Percentiles rank a stretch among this genome's conserved stretches.
Conservation (phyloP, 1,139 yeast species). For the Hyphopichia burtonii region DNA sequence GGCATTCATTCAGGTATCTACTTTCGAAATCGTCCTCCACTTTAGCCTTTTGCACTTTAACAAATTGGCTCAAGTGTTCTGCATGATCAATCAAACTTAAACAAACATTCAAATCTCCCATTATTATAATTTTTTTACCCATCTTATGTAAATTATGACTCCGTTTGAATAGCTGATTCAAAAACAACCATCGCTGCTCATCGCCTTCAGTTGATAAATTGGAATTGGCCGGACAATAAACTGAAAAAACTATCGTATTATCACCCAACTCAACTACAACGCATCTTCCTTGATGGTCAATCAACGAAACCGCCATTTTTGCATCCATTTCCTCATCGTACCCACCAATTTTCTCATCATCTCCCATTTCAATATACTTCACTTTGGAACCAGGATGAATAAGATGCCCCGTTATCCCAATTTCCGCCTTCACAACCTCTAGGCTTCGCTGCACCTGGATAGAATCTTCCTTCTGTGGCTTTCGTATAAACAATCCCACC, state of each 20-base stretch:
- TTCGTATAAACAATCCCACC: conserved; percentile 77
- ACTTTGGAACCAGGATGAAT: neutral
- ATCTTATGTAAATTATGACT: conserved; percentile 48
- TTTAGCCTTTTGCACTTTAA: neutral
- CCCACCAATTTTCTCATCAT: conserved; percentile 61
- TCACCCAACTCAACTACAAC: conserved; percentile 69
- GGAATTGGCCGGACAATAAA: conserved; percentile 94
- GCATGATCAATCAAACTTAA: conserved; percentile 83
- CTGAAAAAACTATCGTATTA: conserved; percentile 64
- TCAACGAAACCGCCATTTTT: conserved; percentile 34
- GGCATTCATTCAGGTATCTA: neutral
- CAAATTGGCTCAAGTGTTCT: conserved; percentile 53
- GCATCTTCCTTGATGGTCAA: conserved; percentile 83
- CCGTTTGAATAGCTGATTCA: conserved; percentile 58
- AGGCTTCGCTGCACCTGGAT: conserved; percentile 32
- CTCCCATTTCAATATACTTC: conserved; percentile 21
- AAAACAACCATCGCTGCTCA: conserved; percentile 55
- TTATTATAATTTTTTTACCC: conserved; percentile 68
- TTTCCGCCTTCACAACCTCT: conserved; percentile 73
- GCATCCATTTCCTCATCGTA: conserved; percentile 46
- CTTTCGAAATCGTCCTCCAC: conserved; percentile 1
- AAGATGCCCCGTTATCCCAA: conserved; percentile 81
- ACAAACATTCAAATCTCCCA: conserved; percentile 88
- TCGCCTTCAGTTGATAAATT: conserved; percentile 69
- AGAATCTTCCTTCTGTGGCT: conserved; percentile 42